phyloP scores from a whole-genome alignment of 305 asterid genomes.

The Solanum chacoense region DNA sequence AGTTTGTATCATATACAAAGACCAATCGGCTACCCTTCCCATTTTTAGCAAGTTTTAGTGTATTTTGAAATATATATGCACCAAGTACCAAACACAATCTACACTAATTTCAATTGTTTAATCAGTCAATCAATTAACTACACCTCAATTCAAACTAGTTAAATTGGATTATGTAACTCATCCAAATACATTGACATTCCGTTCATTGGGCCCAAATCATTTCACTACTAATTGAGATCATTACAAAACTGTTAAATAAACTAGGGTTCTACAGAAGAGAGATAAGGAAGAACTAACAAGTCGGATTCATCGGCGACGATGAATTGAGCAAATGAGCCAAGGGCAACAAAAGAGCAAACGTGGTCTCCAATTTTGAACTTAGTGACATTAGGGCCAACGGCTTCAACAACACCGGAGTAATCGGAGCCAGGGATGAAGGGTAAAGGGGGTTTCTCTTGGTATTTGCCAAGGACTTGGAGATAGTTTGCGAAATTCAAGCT shows the following conservation, averaged over 20 bases:
- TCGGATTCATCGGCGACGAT: slow-evolving; percentile 66
- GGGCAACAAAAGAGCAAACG: slow-evolving; percentile 64
- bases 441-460: slow-evolving; percentile 71
- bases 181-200: not conserved
- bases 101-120: not conserved
- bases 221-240: not conserved
- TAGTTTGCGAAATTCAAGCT: slow-evolving; percentile 89
- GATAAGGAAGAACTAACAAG: slow-evolving; percentile 28
- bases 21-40: not conserved
- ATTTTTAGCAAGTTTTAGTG: not conserved
- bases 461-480: slow-evolving; percentile 75
- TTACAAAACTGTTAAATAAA: not conserved
- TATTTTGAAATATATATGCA: not conserved
- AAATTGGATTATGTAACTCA: not conserved
- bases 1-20: not conserved
- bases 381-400: slow-evolving; percentile 60
- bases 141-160: not conserved
- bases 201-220: not conserved
- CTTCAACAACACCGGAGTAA: slow-evolving; percentile 76
- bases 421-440: slow-evolving; percentile 97
- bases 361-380: slow-evolving; percentile 67
- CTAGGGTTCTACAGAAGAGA: not conserved
- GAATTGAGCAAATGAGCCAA: slow-evolving; percentile 85
- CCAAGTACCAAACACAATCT: not conserved
- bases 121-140: not conserved